Evolutionary conservation across 192 early-diverging fungal genomes (phyloP), one percentile per base, ranked within the genome.

Genomic region (Backusella mclennaniae): DNA sequence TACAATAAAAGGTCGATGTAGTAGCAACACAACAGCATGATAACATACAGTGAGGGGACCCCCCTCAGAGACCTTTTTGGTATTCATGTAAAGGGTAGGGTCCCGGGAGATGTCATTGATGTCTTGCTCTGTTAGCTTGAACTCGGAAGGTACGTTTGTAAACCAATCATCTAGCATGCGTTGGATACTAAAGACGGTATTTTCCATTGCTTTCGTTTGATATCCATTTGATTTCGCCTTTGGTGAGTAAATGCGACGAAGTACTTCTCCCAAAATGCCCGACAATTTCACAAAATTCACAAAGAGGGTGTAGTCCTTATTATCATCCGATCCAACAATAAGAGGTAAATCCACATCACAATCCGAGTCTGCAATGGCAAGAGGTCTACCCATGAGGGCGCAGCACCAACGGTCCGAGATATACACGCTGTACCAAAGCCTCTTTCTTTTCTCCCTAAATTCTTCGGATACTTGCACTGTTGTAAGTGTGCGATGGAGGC

Each of bases 371-470:
- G 81, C 79, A 77, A 87, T 86, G 0, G 83, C 81, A 6, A 86
- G 38, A 11, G 86, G 84, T 69, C 82, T 73, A 35, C 82, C 82
- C 76, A 84, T 80, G 14, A 71, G 69, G 3, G 82, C 73, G 73
- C 79, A 80, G 26, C 80, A 76, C 86, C 90, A 91, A 59, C 91
- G 82, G 76, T 95, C 93, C 52, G 90, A 84, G 1, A 92, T 71
- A 69, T 91, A 93, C 73, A 88, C 89, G 29, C 87, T 82, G 83
- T 88, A 95, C 93, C 93, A 95, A 7, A 92, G 84, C 14, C 91
- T 83, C 53, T 87, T 88, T 23, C 93, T 80, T 31, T 87, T 73
- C 77, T 93, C 91, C 0, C 79, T 76, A 38, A 93, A 87, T 19
- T 79, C 53, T 6, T 79, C 79, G 15, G 83, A 78, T 29, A 86